Conservation (phyloP, 1,284 basidiomycete genomes). For the Quambalaria eucalypti region DNA sequence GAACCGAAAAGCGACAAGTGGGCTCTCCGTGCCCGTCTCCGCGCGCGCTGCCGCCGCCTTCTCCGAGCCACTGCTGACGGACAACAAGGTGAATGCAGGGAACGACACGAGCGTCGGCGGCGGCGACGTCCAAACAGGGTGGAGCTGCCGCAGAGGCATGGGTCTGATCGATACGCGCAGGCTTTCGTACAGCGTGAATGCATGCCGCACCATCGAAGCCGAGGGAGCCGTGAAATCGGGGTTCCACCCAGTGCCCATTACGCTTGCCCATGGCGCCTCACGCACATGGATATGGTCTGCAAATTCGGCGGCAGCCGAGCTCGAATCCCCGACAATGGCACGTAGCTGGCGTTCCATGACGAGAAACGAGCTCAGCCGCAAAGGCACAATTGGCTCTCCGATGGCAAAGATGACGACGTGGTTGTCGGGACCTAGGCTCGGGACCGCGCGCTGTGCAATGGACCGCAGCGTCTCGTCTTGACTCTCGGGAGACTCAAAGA, state of each 20-base stretch:
- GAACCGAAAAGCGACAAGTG: background rate
- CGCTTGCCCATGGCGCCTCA: background rate
- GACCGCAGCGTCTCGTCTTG: conserved; percentile 11
- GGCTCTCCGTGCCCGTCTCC: background rate
- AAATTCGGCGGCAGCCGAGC: too few relatives aligned
- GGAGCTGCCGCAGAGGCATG: background rate
- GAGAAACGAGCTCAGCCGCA: background rate
- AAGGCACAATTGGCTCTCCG: background rate
- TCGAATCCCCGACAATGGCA: background rate
- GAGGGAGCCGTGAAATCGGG: background rate
- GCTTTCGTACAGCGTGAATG: conserved; percentile 5
- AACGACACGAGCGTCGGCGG: conserved; percentile 7
- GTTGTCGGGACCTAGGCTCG: background rate
- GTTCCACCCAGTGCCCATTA: background rate
- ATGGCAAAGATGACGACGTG: conserved; percentile 8
- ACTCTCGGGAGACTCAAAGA: background rate
- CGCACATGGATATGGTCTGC: conserved; percentile 3
- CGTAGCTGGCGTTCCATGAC: conserved; percentile 3
- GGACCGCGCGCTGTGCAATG: conserved; percentile 1
- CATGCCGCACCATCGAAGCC: background rate
- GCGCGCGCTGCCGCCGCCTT: background rate
- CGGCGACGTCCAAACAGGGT: background rate
- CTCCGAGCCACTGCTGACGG: background rate
- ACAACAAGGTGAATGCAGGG: conserved; percentile 16
- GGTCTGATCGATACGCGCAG: conserved; percentile 1